A percentile compares a stretch with the other conserved stretches of the same genome.
Conservation (phyloP, 768 basidiomycete genomes). For the Phanerodontia chrysosporium region DNA sequence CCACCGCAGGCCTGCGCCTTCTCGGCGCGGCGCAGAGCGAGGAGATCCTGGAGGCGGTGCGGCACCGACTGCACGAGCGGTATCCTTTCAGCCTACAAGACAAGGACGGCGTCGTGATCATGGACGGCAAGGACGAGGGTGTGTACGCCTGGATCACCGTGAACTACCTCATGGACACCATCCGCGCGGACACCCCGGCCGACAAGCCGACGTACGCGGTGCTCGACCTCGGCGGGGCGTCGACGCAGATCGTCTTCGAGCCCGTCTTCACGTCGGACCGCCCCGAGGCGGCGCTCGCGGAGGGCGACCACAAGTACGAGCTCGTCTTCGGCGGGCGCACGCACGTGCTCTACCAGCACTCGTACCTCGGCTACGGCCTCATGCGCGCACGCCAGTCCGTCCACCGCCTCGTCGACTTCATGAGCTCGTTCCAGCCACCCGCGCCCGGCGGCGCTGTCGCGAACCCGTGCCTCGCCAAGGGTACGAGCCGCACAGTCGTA, state of each 20-base stretch:
- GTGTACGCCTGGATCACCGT: conserved; percentile 99
- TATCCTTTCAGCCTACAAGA: conserved; percentile 70
- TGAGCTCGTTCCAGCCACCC: conserved; percentile 42
- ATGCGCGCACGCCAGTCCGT: conserved; percentile 84
- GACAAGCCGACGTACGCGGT: conserved; percentile 72
- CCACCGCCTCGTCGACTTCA: conserved; percentile 89
- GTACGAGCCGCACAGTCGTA: conserved; percentile 58
- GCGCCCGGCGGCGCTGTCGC: conserved; percentile 38
- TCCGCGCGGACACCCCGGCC: conserved; percentile 48
- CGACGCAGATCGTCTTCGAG: conserved; percentile 97
- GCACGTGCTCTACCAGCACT: conserved; percentile 91
- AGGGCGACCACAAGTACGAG: conserved; percentile 91
- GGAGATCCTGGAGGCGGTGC: conserved; percentile 75
- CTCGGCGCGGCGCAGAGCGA: conserved; percentile 58
- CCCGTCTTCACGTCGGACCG: conserved; percentile 52
- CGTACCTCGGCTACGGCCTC: conserved; percentile 94
- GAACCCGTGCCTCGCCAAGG: conserved; percentile 81
- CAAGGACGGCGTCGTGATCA: conserved; percentile 71
- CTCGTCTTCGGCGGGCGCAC: conserved; percentile 67
- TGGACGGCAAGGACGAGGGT: conserved; percentile 96
- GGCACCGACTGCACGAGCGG: conserved; percentile 44
- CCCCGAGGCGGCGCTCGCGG: conserved; percentile 42
- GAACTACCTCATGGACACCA: conserved; percentile 82
- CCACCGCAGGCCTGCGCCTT: conserved; percentile 83
- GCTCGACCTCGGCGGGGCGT: conserved; percentile 93